Evolutionary conservation across 2,329 filamentous ascomycete species (phyloP), one percentile per base, ranked within the genome.

Genomic region (Metarhizium album): DNA sequence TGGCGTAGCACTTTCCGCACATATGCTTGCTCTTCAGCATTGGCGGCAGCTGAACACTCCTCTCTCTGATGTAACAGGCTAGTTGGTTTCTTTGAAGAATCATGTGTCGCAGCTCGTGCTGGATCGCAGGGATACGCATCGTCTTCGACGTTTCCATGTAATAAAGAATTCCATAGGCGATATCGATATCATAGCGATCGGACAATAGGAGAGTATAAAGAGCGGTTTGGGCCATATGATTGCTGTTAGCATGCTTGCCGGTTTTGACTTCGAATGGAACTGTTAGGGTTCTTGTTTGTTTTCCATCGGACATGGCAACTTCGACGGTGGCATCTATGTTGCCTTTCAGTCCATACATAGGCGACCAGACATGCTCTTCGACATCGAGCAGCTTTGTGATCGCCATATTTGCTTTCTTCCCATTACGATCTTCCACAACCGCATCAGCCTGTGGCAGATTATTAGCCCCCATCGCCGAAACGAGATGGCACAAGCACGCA

Each of bases 281-380:
- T 0, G 90, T 90, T 55, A 97, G 72, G 4, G 79, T 87, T 54
- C 80, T 80, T 45, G 73, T 68, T 29, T 79, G 74, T n/a, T 77
- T 71, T 24, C 82, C 79, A 51, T 95, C 86, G 50, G 80, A 74
- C 74, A 96, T 86, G 0, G 79, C 81, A 16, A 93, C 86, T 69
- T 98, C 88, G 1, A 98, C 87, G 0, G 93, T 97, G 27, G 93
- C 93, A 69, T 98, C 93, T 53, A 98, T 93, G 59, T 97, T 98
- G 29, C 93, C 93, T 66, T 98, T 98, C 16, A 98, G 74, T 0
- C 93, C 93, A 64, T 95, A 98, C 81, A 90, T 91, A 0, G 93
- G 93, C 6, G 91, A 97, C 93, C 93, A 98, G 27, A 98, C 83
- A 63, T 97, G 93, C 66, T 98, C 93, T 65, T 98, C 93, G 9